These are phyloP conservation scores for Myriosclerotinia curreyana DNA, from an alignment of 2,329 filamentous ascomycete genomes.

Conservation along the genomic window DNA sequence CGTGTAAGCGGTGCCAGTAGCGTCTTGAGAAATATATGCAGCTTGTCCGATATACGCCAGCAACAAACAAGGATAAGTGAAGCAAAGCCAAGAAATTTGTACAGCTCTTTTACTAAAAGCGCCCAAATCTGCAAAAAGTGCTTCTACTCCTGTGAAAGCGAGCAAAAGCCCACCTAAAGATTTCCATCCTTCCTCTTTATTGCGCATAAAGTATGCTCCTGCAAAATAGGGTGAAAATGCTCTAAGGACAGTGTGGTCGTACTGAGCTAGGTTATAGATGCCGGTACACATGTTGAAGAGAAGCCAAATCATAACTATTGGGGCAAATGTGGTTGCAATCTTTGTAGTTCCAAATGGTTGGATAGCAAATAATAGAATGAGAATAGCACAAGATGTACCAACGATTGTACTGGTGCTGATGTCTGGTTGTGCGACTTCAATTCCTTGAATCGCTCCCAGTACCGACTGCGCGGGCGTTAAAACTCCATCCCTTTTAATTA, in stretches of 20 bases:
- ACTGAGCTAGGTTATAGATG: constrained; percentile 57
- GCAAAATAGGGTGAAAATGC: constrained; percentile 59
- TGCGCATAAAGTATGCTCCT: constrained; percentile 57
- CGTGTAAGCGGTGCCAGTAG: constrained; percentile 55
- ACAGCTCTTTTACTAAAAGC: constrained; percentile 69
- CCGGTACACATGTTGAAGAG: constrained; percentile 60
- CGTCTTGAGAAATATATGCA: constrained; percentile 61
- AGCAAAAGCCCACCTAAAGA: constrained; percentile 69
- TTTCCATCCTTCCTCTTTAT: constrained; percentile 59
- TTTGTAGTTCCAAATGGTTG: constrained; percentile 64
- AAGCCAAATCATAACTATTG: constrained; percentile 66
- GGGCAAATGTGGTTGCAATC: constrained; percentile 60
- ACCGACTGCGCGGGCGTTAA: constrained; percentile 69
- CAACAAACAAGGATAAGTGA: constrained; percentile 63
- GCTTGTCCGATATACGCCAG: constrained; percentile 59
- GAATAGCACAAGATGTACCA: constrained; percentile 61
- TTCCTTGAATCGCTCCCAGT: constrained; percentile 64
- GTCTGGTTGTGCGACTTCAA: constrained; percentile 55
- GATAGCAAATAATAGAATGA: constrained; percentile 60
- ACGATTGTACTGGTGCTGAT: constrained; percentile 58
- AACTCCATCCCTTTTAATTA: constrained; percentile 51
- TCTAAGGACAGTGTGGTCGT: constrained; percentile 53
- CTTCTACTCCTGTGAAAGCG: constrained; percentile 75
- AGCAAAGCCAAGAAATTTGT: constrained; percentile 68
- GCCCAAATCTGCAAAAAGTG: constrained; percentile 73